These are phyloP conservation scores for Iris pallida DNA, from an alignment of 116 monocot species.

Conservation along the genomic window DNA sequence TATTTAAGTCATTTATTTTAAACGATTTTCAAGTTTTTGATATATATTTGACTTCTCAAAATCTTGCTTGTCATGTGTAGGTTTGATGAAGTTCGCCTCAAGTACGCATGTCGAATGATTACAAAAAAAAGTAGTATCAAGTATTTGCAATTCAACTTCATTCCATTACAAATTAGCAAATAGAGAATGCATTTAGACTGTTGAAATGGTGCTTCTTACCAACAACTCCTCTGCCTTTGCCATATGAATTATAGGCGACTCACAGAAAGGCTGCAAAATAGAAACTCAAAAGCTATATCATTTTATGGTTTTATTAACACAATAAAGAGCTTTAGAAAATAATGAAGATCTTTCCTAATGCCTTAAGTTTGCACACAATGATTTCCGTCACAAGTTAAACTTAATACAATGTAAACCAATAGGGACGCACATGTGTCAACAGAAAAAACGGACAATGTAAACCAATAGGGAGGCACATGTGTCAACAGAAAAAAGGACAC, in stretches of 20 bases:
- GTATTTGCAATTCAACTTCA: no score
- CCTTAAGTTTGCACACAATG: no score
- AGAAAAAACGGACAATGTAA: no score
- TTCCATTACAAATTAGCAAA: no score
- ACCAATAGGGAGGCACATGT: no score
- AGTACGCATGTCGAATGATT: conserved; percentile 39
- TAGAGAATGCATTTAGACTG: neutral
- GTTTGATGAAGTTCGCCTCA: conserved; percentile 61
- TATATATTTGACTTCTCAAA: conserved; percentile 56
- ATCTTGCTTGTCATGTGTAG: conserved; percentile 72
- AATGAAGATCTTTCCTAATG: neutral
- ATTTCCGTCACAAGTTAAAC: no score
- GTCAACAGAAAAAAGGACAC: no score
- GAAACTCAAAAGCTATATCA: conserved; percentile 2
- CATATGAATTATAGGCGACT: conserved; percentile 2
- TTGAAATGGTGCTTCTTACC: conserved; percentile 19
- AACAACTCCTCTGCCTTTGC: conserved; percentile 41
- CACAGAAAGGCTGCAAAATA: conserved; percentile 34
- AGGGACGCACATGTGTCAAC: no score
- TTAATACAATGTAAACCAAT: no score
- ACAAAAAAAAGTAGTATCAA: no score
- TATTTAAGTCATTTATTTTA: conserved; percentile 61
- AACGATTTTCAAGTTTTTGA: conserved; percentile 50
- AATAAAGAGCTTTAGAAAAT: neutral
- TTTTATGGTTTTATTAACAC: neutral